Percentiles rank a stretch among this genome's conserved stretches.
Evolutionary conservation across 305 asterid genomes (phyloP).

Genomic region (Plantago lanceolata): DNA sequence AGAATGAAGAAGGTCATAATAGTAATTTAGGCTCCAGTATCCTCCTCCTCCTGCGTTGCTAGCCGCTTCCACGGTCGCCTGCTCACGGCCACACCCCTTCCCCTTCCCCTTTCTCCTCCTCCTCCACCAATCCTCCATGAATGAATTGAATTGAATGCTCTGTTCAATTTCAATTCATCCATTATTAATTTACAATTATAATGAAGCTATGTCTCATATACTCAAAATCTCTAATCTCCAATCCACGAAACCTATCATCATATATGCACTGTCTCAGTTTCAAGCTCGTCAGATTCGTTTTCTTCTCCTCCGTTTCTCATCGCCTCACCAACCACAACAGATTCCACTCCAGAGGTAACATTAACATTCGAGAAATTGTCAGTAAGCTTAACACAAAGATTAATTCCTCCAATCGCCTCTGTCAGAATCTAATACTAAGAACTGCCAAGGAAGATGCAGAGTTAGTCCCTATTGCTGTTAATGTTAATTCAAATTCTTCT

Average conservation of each 20-base stretch:
- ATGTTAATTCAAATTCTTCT: constrained; percentile 41
- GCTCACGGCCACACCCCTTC: no score
- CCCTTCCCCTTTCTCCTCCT: no score
- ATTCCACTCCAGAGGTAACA: constrained; percentile 11
- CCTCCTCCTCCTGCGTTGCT: no score
- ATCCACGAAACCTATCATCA: constrained; percentile 20
- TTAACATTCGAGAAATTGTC: constrained; percentile 10
- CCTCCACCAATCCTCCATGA: no score
- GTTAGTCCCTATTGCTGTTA: constrained; percentile 29
- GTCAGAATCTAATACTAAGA: constrained; percentile 39
- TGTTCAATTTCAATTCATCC: no score
- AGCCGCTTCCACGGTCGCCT: no score
- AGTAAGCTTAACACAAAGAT: constrained; percentile 16
- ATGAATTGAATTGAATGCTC: no score
- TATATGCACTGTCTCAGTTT: constrained; percentile 24
- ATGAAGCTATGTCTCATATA: constrained; percentile 50
- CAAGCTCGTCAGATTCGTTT: constrained; percentile 34
- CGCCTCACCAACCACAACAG: constrained; percentile 24
- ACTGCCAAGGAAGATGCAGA: constrained; percentile 36
- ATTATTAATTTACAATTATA: background rate
- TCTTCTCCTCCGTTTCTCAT: constrained; percentile 42
- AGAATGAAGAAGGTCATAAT: no score
- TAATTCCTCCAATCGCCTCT: constrained; percentile 28
- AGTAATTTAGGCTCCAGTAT: no score
- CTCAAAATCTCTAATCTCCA: constrained; percentile 42